A percentile compares a stretch with the other conserved stretches of the same genome.
Evolutionary conservation across 345 rosid species (phyloP).

Genomic region (Rhodamnia rubescens): DNA sequence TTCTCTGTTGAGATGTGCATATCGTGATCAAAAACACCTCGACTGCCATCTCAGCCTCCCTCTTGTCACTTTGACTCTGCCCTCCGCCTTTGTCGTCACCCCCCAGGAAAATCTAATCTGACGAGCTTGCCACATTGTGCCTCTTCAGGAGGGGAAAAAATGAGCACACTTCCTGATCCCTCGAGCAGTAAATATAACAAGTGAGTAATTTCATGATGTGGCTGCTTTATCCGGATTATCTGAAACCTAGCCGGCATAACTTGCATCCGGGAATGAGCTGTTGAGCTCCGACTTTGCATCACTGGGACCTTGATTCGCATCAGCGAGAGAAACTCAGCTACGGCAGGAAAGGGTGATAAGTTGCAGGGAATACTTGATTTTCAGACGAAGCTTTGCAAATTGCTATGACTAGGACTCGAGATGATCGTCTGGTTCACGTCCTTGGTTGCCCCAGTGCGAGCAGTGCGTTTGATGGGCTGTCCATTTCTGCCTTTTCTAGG

Average conservation of each 20-base stretch:
- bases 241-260: background rate
- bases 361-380: background rate
- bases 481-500: background rate
- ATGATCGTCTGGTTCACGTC: background rate
- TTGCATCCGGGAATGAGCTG: background rate
- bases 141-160: background rate
- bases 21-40: rapidly evolving
- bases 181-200: background rate
- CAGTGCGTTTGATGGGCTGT: background rate
- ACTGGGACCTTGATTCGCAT: background rate
- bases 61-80: background rate
- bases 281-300: background rate
- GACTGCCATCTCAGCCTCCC: background rate
- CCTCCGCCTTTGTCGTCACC: background rate
- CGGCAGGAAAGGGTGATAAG: background rate
- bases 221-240: background rate
- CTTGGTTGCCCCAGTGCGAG: background rate
- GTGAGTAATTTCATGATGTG: background rate
- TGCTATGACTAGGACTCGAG: background rate
- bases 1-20: background rate
- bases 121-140: background rate
- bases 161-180: background rate
- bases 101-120: background rate
- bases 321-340: background rate
- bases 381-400: background rate